A percentile compares a stretch with the other conserved stretches of the same genome.
These are phyloP conservation scores for Gloeostereum incarnatum DNA, from an alignment of 768 basidiomycete genomes.

Conservation along the genomic window DNA sequence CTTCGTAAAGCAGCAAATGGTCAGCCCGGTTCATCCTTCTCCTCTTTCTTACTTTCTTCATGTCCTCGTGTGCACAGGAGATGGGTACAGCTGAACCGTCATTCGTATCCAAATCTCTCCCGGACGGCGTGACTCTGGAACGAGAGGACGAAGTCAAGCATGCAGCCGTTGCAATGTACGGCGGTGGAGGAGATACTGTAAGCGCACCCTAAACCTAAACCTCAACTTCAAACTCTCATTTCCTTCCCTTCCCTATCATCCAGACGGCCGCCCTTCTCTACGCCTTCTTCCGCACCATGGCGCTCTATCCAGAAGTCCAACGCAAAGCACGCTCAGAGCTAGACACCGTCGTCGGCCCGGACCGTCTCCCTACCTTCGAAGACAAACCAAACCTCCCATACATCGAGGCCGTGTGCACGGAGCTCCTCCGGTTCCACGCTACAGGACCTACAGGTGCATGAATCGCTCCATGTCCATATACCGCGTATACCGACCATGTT, in stretches of 20 bases:
- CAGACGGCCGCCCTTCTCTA: conserved; percentile 12
- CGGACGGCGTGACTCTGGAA: neutral
- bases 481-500: too few species aligned
- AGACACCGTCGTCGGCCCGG: conserved; percentile 16
- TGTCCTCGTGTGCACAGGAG: conserved; percentile 1
- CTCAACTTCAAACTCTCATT: too few species aligned
- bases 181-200: too few species aligned
- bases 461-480: too few species aligned
- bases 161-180: conserved; percentile 1
- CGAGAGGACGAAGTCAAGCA: conserved; percentile 1
- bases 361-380: conserved; percentile 16
- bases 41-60: too few species aligned
- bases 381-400: conserved; percentile 20
- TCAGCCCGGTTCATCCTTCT: conserved; percentile 12
- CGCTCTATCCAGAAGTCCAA: conserved; percentile 15
- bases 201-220: too few species aligned
- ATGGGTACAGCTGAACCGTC: conserved; percentile 3
- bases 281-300: conserved; percentile 18
- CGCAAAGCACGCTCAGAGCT: conserved; percentile 19
- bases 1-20: conserved; percentile 17
- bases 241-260: neutral
- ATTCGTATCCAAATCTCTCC: too few species aligned
- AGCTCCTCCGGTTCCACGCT: conserved; percentile 8
- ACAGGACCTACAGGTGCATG: neutral
- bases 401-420: conserved; percentile 15